phyloP scores from a whole-genome alignment of 2,329 filamentous ascomycete species.

The Fusarium avenaceum region DNA sequence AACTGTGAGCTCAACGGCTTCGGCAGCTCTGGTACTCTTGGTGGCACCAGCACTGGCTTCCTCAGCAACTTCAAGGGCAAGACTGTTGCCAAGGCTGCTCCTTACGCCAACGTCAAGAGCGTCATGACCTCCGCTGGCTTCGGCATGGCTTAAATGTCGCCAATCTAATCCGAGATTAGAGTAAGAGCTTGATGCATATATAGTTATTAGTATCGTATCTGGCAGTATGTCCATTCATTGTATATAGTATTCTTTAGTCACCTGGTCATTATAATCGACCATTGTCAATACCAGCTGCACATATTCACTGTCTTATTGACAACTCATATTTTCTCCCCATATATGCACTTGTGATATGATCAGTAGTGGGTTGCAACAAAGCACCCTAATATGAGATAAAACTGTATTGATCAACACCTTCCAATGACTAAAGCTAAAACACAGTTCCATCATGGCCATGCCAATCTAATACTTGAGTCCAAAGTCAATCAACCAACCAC shows the following conservation, averaged over 20 bases:
- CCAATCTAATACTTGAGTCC: slow-evolving; percentile 3
- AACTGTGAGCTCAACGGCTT: slow-evolving; percentile 65
- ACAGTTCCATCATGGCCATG: slow-evolving; percentile 12
- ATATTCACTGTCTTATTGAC: slow-evolving; percentile 12
- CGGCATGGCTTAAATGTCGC: slow-evolving; percentile 56
- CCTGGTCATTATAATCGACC: slow-evolving; percentile 4
- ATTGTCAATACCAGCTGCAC: slow-evolving; percentile 33
- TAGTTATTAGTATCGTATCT: not conserved
- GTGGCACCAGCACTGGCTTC: slow-evolving; percentile 61
- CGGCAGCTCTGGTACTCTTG: slow-evolving; percentile 57
- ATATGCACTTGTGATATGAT: not conserved
- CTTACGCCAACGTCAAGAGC: slow-evolving; percentile 53
- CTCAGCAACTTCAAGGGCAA: slow-evolving; percentile 65
- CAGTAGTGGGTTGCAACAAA: not conserved
- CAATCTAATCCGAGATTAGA: not conserved
- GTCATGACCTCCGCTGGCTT: slow-evolving; percentile 61
- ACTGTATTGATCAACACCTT: slow-evolving; percentile 22
- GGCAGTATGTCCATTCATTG: slow-evolving; percentile 32
- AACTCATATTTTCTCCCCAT: not conserved
- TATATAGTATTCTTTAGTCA: slow-evolving; percentile 33
- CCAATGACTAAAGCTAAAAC: slow-evolving; percentile 22
- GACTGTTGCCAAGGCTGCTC: slow-evolving; percentile 62
- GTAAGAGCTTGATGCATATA: not conserved
- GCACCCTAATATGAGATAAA: slow-evolving; percentile 1
- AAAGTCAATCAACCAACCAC: slow-evolving; percentile 13